Evolutionary conservation across 345 rosid genomes (phyloP).

Genomic region (Bruguiera sexangula): DNA sequence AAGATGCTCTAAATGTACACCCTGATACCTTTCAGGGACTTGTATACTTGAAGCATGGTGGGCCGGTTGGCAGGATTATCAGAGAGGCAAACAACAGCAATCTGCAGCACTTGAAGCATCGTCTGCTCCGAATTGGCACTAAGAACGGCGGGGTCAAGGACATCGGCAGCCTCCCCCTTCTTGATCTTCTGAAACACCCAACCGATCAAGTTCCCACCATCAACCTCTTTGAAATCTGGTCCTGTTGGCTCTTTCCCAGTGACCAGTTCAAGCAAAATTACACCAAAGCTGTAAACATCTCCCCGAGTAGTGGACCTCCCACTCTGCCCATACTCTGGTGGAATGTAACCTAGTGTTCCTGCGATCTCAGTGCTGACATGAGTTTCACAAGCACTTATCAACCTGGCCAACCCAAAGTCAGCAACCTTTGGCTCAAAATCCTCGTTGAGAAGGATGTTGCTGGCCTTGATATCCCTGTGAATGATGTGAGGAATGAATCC

Average conservation of each 20-base stretch:
- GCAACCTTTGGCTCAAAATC: conserved; percentile 87
- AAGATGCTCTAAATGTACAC: conserved; percentile 16
- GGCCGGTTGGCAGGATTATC: conserved; percentile 76
- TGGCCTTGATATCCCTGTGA: conserved; percentile 86
- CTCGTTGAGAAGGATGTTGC: conserved; percentile 69
- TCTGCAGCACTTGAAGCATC: conserved; percentile 66
- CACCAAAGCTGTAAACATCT: conserved; percentile 92
- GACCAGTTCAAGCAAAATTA: conserved; percentile 75
- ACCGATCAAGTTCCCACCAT: conserved; percentile 90
- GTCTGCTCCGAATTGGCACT: conserved; percentile 39
- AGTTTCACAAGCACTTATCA: conserved; percentile 91
- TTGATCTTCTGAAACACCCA: conserved; percentile 78
- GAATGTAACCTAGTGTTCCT: conserved; percentile 82
- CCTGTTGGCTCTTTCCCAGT: conserved; percentile 95
- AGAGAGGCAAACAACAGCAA: conserved; percentile 58
- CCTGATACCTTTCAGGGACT: conserved; percentile 49
- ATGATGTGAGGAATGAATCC: conserved; percentile 88
- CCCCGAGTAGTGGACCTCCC: conserved; percentile 73
- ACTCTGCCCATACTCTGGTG: conserved; percentile 93
- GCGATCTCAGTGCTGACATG: conserved; percentile 88
- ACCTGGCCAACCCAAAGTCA: conserved; percentile 81
- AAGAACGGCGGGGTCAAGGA: conserved; percentile 55
- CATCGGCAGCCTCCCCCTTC: conserved; percentile 57
- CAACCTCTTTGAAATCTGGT: conserved; percentile 85
- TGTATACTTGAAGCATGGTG: conserved; percentile 60